Evolutionary conservation across 495 filamentous ascomycete species (phyloP), one percentile per base, ranked within the genome.

Genomic region (Penicillium manginii): DNA sequence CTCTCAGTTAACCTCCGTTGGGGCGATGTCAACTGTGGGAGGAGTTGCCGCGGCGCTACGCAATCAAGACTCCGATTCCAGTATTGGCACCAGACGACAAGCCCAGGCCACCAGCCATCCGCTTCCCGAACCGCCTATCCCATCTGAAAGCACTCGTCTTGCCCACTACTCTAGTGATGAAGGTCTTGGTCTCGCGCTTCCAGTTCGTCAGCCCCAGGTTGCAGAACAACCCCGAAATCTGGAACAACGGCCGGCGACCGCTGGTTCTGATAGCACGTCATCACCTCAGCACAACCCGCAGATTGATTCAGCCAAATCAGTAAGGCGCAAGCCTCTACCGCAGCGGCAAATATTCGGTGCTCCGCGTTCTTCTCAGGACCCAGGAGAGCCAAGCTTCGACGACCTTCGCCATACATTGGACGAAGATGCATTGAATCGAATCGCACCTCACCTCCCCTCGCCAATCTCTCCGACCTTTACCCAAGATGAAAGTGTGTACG

Each of bases 1-100:
- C 9, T 80, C 86, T 2, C 91, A 96, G 65, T 67, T 97, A 50
- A 83, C 83, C 31, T 87, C 85, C 40, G 88, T 88, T 39, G 84
- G 83, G 15, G 82, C 78, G 18, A 64, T 83, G 50, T 71, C 19
- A 22, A 26, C 71, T 4, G 62, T 69, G 39, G 59, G 57, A 12
- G 67, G 62, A 49, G 64, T 78, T 32, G 74, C 79, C 23, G 71
- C 71, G 59, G 62, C 69, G 29, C 67, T 61, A 37, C 68, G 73
- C 31, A 63, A 65, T 48, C 63, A 74, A 23, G 62, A 69, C 35
- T 49, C 64, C 49, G 50, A 69, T n/a, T 31, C 47, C 54, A 54
- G 32, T 26, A 50, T 57, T 19, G 45, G 60, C 29, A 53, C 58
- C 26, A 42, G 55, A 19, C 59, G 61, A 18, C 65, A 71, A 17